Evolutionary conservation across 352 stramenopile genomes (phyloP), one percentile per base, ranked within the genome.

Genomic region (Pythium insidiosum): DNA sequence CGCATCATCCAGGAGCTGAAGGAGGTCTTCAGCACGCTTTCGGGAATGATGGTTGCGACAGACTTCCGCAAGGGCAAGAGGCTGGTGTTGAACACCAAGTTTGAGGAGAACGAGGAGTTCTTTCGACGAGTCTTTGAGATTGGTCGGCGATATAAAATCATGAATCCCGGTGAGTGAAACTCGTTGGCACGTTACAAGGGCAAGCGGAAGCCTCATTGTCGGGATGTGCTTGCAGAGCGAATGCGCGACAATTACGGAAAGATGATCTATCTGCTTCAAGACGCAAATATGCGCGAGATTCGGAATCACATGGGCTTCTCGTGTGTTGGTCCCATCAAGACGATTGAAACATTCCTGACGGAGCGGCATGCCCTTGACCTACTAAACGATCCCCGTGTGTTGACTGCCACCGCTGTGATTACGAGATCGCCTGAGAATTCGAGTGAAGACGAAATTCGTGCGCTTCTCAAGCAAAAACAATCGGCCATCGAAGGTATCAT

Each of bases 171-270:
- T 51, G 73, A 11, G 38, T 28, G n/a, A n/a, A n/a, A n/a, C 16
- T 28, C 10, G 21, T 13, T 23, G 16, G n/a, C n/a, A n/a, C n/a
- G n/a, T n/a, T n/a, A n/a, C n/a, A n/a, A n/a, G n/a, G n/a, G n/a
- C n/a, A n/a, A n/a, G n/a, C n/a, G n/a, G n/a, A n/a, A n/a, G n/a
- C n/a, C n/a, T n/a, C n/a, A n/a, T n/a, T n/a, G n/a, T n/a, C n/a
- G n/a, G n/a, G n/a, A n/a, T 39, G 5, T 43, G 9, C 23, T 12
- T 24, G 28, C 35, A 65, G 73, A 83, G 38, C 66, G 69, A 4
- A 95, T 97, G 82, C 70, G 90, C 37, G 76, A 79, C 50, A 95
- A 89, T 42, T 97, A 97, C 61, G 90, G 90, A 40, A 97, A 97
- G 66, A 83, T 97, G 63, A 95, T 97, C 53, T 97, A 96, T 63